Percentiles rank a stretch among this genome's conserved stretches.
Evolutionary conservation across 1,139 yeast genomes (phyloP).

Genomic region (Hanseniaspora gamundiae): DNA sequence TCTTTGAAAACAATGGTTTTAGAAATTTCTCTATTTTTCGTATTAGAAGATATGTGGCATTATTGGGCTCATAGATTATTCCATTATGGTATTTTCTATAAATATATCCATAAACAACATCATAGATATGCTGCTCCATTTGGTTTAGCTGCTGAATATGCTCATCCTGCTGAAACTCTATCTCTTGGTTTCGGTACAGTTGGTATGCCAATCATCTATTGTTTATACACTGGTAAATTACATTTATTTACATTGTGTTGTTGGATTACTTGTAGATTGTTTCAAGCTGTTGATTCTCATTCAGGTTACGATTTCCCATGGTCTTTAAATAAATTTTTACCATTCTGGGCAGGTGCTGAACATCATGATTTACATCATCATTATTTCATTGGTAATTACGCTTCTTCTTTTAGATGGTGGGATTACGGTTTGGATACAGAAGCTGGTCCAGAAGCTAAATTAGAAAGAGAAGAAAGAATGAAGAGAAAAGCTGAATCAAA

Average conservation of each 20-base stretch:
- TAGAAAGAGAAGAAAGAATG: conserved; percentile 47
- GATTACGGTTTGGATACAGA: conserved; percentile 76
- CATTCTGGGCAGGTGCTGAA: conserved; percentile 98
- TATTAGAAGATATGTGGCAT: conserved; percentile 90
- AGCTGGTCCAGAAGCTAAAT: conserved; percentile 59
- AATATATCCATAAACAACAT: conserved; percentile 88
- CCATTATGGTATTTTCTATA: conserved; percentile 78
- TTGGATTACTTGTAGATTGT: conserved; percentile 81
- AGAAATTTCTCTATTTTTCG: conserved; percentile 66
- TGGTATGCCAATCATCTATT: conserved; percentile 73
- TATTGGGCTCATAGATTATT: conserved; percentile 86
- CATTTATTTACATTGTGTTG: conserved; percentile 74
- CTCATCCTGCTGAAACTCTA: conserved; percentile 89
- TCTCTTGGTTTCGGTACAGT: conserved; percentile 89
- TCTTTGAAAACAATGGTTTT: conserved; percentile 37
- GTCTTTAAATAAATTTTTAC: conserved; percentile 82
- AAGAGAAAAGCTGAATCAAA: conserved; percentile 36
- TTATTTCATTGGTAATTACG: conserved; percentile 83
- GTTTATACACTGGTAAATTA: conserved; percentile 50
- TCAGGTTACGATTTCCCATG: conserved; percentile 97
- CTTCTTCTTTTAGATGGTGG: conserved; percentile 92
- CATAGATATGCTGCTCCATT: conserved; percentile 96
- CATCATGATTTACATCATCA: conserved; percentile 97
- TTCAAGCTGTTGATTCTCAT: conserved; percentile 93
- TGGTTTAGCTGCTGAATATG: conserved; percentile 93